Evolutionary conservation across 768 basidiomycete species (phyloP).

Genomic region (Hypholoma sublateritium): DNA sequence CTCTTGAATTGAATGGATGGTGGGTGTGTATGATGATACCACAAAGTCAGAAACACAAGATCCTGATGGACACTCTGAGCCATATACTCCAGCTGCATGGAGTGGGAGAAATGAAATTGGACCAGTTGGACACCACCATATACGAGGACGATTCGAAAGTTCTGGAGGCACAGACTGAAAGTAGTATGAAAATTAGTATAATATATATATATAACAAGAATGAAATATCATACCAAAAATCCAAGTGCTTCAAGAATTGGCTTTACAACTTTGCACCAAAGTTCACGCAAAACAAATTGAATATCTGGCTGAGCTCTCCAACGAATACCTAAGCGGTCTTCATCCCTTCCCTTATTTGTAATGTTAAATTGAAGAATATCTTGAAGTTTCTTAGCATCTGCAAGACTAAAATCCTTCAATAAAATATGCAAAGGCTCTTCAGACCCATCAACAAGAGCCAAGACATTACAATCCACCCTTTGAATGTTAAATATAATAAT

Average conservation of each 20-base stretch:
- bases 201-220: not conserved
- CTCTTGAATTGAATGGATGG: no score
- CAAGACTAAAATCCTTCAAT: not conserved
- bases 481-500: not conserved
- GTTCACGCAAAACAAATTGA: not conserved
- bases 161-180: not conserved
- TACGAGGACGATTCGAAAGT: not conserved
- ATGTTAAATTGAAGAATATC: not conserved
- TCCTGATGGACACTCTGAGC: not conserved
- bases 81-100: constrained; percentile 21
- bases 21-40: constrained; percentile 24
- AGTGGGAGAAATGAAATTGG: constrained; percentile 21
- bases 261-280: not conserved
- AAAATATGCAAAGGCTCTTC: not conserved
- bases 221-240: not conserved
- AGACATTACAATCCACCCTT: not conserved
- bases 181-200: not conserved
- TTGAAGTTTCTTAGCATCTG: not conserved
- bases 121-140: constrained; percentile 20
- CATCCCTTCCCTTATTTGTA: no score
- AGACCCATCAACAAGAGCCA: not conserved
- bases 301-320: not conserved
- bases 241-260: not conserved
- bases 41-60: constrained; percentile 13
- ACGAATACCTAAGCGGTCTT: no score